Base-by-base conservation (phyloP, 2,329 filamentous ascomycete genomes). In the Teratosphaeria viscida region DNA sequence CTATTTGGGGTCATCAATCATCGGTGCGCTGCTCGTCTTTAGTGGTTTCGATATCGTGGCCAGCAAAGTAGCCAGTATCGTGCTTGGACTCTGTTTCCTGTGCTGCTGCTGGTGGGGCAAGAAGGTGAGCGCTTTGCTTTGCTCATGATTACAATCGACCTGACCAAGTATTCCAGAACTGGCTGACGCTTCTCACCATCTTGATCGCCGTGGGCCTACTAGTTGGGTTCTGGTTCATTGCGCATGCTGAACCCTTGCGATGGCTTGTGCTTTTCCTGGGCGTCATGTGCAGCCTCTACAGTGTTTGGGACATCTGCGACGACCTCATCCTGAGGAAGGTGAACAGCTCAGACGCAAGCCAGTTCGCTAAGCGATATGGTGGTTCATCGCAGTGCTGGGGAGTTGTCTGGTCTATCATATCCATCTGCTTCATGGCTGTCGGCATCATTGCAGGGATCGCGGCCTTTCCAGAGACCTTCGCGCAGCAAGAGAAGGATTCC, bases 241-340 rank as follows among this genome's bases (percentile, higher is more conserved):
- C 81, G 3, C 86, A 91, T 71, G 88, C 86, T 0, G 84, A 90
- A 72, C 82, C 88, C 3, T 73, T 92, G 71, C 78, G 87, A 61
- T 92, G 87, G 69, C 82, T 62, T 19, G 61, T 83, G 76, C 79
- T 92, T 32, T 92, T 92, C 68, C 90, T 92, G 62, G 88, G 88
- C 52, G 88, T 91, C 66, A 91, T 92, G 88, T 88, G 84, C 6
- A 86, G 84, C 1, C 80, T 92, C 1, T 92, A 92, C 73, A 89
- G 85, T 64, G 87, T 89, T 5, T 92, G 88, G 88, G 88, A 92
- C 76, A 92, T 92, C 65, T 91, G 87, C 73, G 88, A 92, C 69
- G 88, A 92, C 66, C 77, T 92, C 35, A 90, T 92, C 65, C 76
- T 91, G 4, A 82, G 88, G 60, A 92, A 91, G 74, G 87, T 92